Percentiles rank a stretch among this genome's conserved stretches.
Evolutionary conservation across 441 rosid species (phyloP).

Genomic region (Biscutella laevigata): DNA sequence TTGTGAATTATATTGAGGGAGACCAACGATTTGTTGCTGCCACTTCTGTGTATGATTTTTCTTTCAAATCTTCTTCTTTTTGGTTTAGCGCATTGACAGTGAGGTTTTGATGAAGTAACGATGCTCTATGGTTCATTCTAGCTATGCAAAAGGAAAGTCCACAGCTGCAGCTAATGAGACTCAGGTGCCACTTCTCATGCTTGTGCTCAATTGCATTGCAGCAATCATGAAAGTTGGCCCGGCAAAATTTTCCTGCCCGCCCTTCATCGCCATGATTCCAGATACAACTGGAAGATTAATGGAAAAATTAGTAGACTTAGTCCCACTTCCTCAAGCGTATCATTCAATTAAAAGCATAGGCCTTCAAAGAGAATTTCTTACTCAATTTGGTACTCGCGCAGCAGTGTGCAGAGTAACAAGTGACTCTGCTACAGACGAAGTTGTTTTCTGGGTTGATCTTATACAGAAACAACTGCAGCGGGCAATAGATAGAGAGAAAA

Average conservation of each 20-base stretch:
- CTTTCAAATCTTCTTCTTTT: constrained; percentile 16
- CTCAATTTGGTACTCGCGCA: constrained; percentile 88
- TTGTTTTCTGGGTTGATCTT: constrained; percentile 90
- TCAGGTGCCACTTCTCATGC: constrained; percentile 72
- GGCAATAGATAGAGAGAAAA: constrained; percentile 90
- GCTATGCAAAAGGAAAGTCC: constrained; percentile 46
- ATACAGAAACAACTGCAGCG: constrained; percentile 72
- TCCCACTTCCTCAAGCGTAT: constrained; percentile 67
- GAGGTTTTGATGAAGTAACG: constrained; percentile 15
- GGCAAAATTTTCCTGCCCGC: constrained; percentile 67
- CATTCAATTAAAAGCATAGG: constrained; percentile 64
- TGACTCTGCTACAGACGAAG: constrained; percentile 71
- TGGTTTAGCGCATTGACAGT: constrained; percentile 15
- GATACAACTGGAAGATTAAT: constrained; percentile 79
- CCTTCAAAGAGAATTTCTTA: constrained; percentile 76
- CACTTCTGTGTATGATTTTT: constrained; percentile 47
- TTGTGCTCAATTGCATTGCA: constrained; percentile 73
- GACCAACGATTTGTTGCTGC: constrained; percentile 60
- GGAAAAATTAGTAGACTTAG: constrained; percentile 75
- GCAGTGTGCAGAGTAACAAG: constrained; percentile 62
- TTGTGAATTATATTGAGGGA: constrained; percentile 65
- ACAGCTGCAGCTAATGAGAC: constrained; percentile 41
- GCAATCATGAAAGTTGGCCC: constrained; percentile 87
- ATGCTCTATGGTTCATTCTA: constrained; percentile 29
- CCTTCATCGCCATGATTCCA: constrained; percentile 58